phyloP scores from a whole-genome alignment of 2,329 filamentous ascomycete genomes.

The Colletotrichum sp. region DNA sequence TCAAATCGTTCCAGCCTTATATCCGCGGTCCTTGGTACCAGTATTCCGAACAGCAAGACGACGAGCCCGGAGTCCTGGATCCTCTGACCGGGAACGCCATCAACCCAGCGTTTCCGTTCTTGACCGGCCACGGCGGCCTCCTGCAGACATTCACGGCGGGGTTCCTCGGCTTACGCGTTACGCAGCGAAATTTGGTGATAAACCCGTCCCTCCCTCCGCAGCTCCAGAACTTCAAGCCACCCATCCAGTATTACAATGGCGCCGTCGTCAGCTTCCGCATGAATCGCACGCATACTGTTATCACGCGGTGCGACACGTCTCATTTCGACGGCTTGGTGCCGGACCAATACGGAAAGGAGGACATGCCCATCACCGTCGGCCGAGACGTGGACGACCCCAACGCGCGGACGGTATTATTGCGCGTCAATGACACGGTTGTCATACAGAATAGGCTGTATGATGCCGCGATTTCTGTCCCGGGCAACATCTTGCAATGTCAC shows the following conservation, averaged over 20 bases:
- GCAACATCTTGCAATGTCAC: background rate
- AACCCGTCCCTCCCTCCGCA: slow-evolving; percentile 64
- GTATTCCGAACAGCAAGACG: slow-evolving; percentile 71
- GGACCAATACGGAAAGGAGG: background rate
- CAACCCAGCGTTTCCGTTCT: slow-evolving; percentile 73
- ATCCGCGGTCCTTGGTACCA: slow-evolving; percentile 71
- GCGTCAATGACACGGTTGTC: background rate
- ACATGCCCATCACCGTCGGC: background rate
- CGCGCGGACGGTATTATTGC: background rate
- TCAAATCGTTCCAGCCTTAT: slow-evolving; percentile 68
- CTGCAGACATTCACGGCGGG: slow-evolving; percentile 71
- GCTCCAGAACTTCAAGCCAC: slow-evolving; percentile 54
- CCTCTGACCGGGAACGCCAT: slow-evolving; percentile 44
- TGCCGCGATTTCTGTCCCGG: background rate
- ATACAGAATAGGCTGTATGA: background rate
- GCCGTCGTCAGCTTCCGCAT: slow-evolving; percentile 28
- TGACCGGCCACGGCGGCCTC: slow-evolving; percentile 74
- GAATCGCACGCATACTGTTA: slow-evolving; percentile 27
- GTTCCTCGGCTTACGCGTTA: slow-evolving; percentile 68
- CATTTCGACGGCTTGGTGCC: background rate
- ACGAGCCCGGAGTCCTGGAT: slow-evolving; percentile 63
- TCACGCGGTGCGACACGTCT: slow-evolving; percentile 10
- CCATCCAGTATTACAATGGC: slow-evolving; percentile 32
- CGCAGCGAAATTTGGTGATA: slow-evolving; percentile 64
- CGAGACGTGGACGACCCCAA: background rate